phyloP scores from a whole-genome alignment of 192 early-diverging fungal genomes.

The Backusella tarrabulga region DNA sequence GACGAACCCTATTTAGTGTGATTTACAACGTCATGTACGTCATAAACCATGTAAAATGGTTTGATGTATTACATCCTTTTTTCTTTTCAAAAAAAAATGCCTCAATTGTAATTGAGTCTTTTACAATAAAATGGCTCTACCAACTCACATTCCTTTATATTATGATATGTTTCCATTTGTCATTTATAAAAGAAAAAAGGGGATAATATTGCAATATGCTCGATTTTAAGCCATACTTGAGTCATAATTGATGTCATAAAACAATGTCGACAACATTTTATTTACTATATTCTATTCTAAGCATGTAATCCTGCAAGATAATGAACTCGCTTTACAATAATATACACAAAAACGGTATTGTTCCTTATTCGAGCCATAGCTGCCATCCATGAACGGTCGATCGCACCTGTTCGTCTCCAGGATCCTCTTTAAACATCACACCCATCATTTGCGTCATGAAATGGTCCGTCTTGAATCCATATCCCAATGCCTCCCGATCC shows the following conservation, averaged over 20 bases:
- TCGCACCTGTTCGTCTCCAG: constrained; percentile 73
- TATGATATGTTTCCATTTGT: no score
- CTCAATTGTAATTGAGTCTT: neutral
- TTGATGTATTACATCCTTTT: neutral
- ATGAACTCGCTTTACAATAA: neutral
- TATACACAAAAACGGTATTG: neutral
- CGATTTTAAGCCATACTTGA: no score
- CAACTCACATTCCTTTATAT: no score
- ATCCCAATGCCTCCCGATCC: constrained; percentile 50
- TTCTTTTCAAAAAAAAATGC: neutral
- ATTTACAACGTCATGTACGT: neutral
- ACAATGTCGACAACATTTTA: neutral
- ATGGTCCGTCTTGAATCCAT: constrained; percentile 67
- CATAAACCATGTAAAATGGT: neutral
- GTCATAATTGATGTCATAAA: no score
- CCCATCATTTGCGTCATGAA: constrained; percentile 66
- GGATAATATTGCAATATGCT: neutral
- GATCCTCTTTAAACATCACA: constrained; percentile 89
- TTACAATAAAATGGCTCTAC: no score
- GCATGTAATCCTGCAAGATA: neutral
- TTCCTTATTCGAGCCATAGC: constrained; percentile 40
- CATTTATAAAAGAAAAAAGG: neutral
- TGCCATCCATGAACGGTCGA: constrained; percentile 81
- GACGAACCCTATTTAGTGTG: neutral
- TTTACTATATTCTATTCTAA: neutral